These are phyloP conservation scores for Carex pumila DNA, from an alignment of 176 grass and related monocot species.

Conservation along the genomic window DNA sequence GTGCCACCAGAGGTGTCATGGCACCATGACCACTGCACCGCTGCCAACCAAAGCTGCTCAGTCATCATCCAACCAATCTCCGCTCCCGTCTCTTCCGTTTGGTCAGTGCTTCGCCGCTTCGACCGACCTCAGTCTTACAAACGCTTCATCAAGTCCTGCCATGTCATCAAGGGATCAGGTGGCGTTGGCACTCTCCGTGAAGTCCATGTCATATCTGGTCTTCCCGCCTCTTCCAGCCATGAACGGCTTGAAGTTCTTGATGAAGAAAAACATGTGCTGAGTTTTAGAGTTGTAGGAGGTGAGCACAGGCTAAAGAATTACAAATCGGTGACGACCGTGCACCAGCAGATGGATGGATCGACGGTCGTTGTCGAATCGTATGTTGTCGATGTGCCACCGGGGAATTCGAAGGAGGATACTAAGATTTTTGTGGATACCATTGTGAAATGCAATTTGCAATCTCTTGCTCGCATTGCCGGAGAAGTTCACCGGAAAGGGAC, in stretches of 20 bases:
- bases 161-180: slow-evolving; percentile 34
- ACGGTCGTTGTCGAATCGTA: slow-evolving; percentile 61
- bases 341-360: slow-evolving; percentile 4
- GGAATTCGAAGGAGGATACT: slow-evolving; percentile 71
- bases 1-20: slow-evolving; percentile 45
- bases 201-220: slow-evolving; percentile 61
- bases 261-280: slow-evolving; percentile 81
- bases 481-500: slow-evolving; percentile 12
- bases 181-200: slow-evolving; percentile 72
- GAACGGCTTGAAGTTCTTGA: slow-evolving; percentile 92
- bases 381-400: slow-evolving; percentile 59
- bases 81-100: slow-evolving; percentile 47
- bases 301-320: slow-evolving; percentile 96
- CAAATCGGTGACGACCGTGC: slow-evolving; percentile 64
- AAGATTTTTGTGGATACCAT: slow-evolving; percentile 71
- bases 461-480: slow-evolving; percentile 56
- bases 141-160: slow-evolving; percentile 74
- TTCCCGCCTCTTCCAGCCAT: slow-evolving; percentile 68
- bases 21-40: slow-evolving; percentile 42
- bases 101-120: slow-evolving; percentile 81
- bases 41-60: slow-evolving; percentile 58
- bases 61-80: slow-evolving; percentile 50
- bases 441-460: slow-evolving; percentile 71
- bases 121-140: slow-evolving; percentile 89
- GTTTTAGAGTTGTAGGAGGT: slow-evolving; percentile 83